Conservation (phyloP, 805 yeast genomes). For the Sporopachydermia lactativora region DNA sequence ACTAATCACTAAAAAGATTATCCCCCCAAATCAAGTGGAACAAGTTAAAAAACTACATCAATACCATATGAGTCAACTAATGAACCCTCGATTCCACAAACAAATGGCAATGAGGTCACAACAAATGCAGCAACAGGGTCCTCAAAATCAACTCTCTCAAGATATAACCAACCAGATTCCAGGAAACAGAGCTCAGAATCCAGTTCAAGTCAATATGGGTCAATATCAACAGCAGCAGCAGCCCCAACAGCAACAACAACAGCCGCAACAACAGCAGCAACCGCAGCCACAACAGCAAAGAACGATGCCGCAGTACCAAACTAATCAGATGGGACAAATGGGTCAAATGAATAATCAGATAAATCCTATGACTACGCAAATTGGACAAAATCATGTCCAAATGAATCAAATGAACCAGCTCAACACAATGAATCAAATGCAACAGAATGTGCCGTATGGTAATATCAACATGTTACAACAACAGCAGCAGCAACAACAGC, state of each 20-base stretch:
- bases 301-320: slow-evolving; percentile 8
- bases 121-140: slow-evolving; percentile 15
- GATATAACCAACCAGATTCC: too few relatives aligned
- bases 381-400: background rate
- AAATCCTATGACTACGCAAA: too few relatives aligned
- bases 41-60: slow-evolving; percentile 53
- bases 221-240: slow-evolving; percentile 3
- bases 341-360: background rate
- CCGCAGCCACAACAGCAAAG: slow-evolving; percentile 12
- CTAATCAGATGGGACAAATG: slow-evolving; percentile 1
- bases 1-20: slow-evolving; percentile 39
- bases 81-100: background rate
- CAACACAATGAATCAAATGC: background rate
- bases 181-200: too few relatives aligned
- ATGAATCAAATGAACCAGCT: background rate
- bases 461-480: slow-evolving; percentile 8
- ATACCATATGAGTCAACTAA: background rate
- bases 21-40: slow-evolving; percentile 44
- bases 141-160: too few relatives aligned
- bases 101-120: slow-evolving; percentile 3
- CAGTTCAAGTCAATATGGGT: too few relatives aligned
- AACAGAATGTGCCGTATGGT: too few relatives aligned
- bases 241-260: slow-evolving; percentile 7
- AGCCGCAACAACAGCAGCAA: slow-evolving; percentile 6
- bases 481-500: slow-evolving; percentile 14